These are phyloP conservation scores for Ascochyta clinopodiicola DNA, from an alignment of 2,329 filamentous ascomycete species.

Conservation along the genomic window DNA sequence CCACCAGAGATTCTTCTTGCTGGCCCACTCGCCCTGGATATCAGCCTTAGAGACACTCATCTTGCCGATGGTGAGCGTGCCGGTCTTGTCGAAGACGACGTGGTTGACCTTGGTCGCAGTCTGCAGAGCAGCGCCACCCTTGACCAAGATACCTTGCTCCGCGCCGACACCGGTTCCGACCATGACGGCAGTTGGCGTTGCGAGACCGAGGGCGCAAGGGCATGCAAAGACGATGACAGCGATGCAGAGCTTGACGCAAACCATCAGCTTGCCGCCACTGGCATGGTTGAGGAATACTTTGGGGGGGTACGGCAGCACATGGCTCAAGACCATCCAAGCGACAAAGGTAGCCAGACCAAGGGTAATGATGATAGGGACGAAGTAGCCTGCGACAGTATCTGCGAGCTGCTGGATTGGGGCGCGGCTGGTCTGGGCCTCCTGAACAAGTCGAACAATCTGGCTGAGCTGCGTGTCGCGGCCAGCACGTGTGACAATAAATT, in stretches of 20 bases:
- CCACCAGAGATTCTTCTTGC: conserved; percentile 84
- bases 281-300: conserved; percentile 81
- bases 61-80: conserved; percentile 90
- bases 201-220: conserved; percentile 93
- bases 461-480: conserved; percentile 96
- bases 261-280: conserved; percentile 92
- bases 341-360: conserved; percentile 86
- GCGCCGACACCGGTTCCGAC: conserved; percentile 97
- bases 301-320: conserved; percentile 82
- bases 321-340: conserved; percentile 93
- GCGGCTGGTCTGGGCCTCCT: conserved; percentile 92
- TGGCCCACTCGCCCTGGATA: conserved; percentile 72
- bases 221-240: conserved; percentile 98
- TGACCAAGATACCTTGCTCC: conserved; percentile 95
- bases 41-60: conserved; percentile 85
- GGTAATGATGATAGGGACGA: conserved; percentile 86
- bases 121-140: conserved; percentile 91
- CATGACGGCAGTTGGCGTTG: conserved; percentile 97
- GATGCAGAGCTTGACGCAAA: conserved; percentile 96
- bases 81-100: conserved; percentile 94
- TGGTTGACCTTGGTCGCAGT: conserved; percentile 88
- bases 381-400: conserved; percentile 89
- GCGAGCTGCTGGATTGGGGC: conserved; percentile 94
- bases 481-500: conserved; percentile 90
- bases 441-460: conserved; percentile 97